A percentile compares a stretch with the other conserved stretches of the same genome.
phyloP scores from a whole-genome alignment of 108 stramenopile genomes.

The Nannochloropsis granulata region DNA sequence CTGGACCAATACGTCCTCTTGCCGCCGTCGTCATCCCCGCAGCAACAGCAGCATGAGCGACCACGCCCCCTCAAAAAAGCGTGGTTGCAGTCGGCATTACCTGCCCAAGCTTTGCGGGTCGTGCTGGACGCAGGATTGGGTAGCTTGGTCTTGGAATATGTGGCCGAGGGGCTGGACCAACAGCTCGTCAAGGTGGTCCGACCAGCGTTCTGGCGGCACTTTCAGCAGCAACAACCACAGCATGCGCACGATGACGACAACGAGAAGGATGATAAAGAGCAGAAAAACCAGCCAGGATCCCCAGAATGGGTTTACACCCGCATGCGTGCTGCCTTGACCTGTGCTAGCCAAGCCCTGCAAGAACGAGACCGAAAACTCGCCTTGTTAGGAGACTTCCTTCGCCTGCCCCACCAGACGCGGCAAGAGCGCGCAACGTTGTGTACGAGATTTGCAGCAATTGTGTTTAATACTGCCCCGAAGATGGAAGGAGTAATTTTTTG shows the following conservation, averaged over 20 bases:
- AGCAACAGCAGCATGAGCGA: background rate
- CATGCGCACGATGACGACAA: background rate
- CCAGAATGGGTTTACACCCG: background rate
- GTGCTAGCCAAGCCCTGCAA: background rate
- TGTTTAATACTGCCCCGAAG: background rate
- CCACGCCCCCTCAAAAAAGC: background rate
- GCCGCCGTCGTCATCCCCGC: background rate
- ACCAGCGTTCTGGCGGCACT: background rate
- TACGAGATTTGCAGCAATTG: background rate
- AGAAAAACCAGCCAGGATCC: background rate
- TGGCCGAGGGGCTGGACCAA: background rate
- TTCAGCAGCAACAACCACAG: background rate
- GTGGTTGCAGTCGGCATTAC: background rate
- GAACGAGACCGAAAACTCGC: background rate
- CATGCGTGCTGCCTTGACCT: background rate
- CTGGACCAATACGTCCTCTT: background rate
- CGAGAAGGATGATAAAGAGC: background rate
- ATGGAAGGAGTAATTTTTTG: background rate
- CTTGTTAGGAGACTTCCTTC: background rate
- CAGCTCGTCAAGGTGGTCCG: background rate
- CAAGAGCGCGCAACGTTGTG: background rate
- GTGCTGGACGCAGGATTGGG: background rate
- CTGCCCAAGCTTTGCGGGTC: background rate
- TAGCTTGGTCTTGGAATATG: background rate
- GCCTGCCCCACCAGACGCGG: background rate